Base-by-base conservation (phyloP, 1,284 basidiomycete genomes). In the Kwoniella shivajii region DNA sequence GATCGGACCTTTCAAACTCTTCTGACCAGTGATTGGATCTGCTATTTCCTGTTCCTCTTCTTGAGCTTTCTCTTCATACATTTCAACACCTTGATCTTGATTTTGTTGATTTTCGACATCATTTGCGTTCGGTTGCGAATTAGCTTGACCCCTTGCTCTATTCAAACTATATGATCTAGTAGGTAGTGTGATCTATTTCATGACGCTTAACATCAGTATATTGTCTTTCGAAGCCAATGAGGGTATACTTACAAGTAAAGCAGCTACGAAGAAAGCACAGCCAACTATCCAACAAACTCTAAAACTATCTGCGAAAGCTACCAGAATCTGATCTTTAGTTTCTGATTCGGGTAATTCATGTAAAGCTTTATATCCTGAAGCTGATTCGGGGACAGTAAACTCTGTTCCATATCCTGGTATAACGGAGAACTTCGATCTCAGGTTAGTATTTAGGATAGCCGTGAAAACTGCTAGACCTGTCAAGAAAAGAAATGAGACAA, bases 391-490 rank as follows among this genome's bases (percentile, higher is more conserved):
- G 0, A 67, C 64, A 0, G 45, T 37, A 34, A 74, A 72, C 27
- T 61, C 62, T 0, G 64, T 69, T 2, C 73, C 74, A 42, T 66
- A 74, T 0, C 70, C 73, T 18, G 59, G 50, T 1, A 76, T 71
- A 11, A 54, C 45, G 5, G 51, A 48, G 51, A 76, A 76, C 24
- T 64, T 49, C 2, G 59, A 56, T 26, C 75, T 58, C 11, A 78
- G 52, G 9, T 66, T 65, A 7, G 69, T 65, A 49, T 74, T 75
- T 38, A 76, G 59, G 11, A 76, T 62, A 7, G 74, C 74, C 9
- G 72, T 70, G 54, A 72, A 69, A 10, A 73, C 54, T 9, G 72
- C 68, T 18, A 73, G 53, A 42, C 68, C 67, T 68, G 38, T 20
- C 27, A n/a, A n/a, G n/a, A 18, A 18, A 5, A 18, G n/a, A 30